Base-by-base conservation (phyloP, 1,284 basidiomycete genomes). In the Limonomyces culmigenus region DNA sequence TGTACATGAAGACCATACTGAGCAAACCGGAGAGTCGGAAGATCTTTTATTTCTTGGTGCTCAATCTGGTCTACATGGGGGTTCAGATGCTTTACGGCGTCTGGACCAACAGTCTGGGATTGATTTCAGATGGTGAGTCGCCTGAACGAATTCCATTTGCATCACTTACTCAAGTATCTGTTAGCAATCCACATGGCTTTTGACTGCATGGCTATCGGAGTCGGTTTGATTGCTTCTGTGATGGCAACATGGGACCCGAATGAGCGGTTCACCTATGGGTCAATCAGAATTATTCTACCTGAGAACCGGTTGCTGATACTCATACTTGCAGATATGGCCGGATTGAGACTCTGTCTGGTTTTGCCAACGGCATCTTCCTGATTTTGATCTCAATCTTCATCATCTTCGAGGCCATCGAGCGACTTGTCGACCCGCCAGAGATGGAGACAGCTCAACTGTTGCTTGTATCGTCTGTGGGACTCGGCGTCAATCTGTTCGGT, bases 101-200 rank as follows among this genome's bases (percentile, higher is more conserved):
- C 17, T 93, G 91, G 81, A 99, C 95, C 17, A 98, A 98, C 52
- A 91, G 85, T 48, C 57, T 99, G 33, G 95, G 95, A 1, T 61
- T 99, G 21, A 98, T 99, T 40, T 95, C 89, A 12, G 95, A 99
- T 55, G 88, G 91, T 92, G 49, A 50, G 77, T 31, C 13, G 13
- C n/a, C n/a, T n/a, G n/a, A n/a, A n/a, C n/a, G n/a, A n/a, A n/a
- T n/a, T n/a, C 17, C 13, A 11, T 29, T 6, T 37, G 16, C 14
- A 6, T 12, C 36, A 3, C 16, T 12, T 10, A 15, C 13, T 17
- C 30, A 21, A 18, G n/a, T 12, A 19, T 19, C 38, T 32, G 16
- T 35, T 29, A 95, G 93, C 95, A 11, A 98, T 99, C 35, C 95
- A 99, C 53, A 98, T 98, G 95, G 87, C 92, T 17, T 99, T 99